Percentiles rank a stretch among this genome's conserved stretches.
Evolutionary conservation across 352 stramenopile genomes (phyloP).

Genomic region (Peronospora belbahrii): DNA sequence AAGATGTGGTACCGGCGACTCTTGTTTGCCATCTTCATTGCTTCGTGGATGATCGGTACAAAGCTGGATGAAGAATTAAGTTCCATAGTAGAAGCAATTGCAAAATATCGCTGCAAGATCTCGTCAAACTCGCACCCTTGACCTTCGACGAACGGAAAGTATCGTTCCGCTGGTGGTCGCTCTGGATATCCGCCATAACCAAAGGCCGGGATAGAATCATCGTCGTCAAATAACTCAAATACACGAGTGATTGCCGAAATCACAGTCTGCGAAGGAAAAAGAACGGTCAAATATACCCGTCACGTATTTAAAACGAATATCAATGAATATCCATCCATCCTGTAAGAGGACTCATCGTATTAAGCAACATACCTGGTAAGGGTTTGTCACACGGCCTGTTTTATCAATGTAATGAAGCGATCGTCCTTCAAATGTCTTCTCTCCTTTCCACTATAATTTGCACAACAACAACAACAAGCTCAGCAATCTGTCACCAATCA

Average conservation of each 20-base stretch:
- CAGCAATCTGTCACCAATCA: too few relatives aligned
- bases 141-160: constrained; percentile 45
- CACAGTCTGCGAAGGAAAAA: constrained; percentile 32
- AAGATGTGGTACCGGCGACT: constrained; percentile 66
- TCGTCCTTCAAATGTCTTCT: constrained; percentile 53
- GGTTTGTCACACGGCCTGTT: constrained; percentile 41
- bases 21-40: constrained; percentile 44
- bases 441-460: too few relatives aligned
- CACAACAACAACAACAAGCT: too few relatives aligned
- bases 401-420: constrained; percentile 63
- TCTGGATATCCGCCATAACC: constrained; percentile 50
- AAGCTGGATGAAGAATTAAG: constrained; percentile 62
- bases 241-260: constrained; percentile 71
- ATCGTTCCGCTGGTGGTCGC: constrained; percentile 17
- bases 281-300: too few relatives aligned
- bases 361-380: constrained; percentile 37
- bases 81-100: constrained; percentile 51
- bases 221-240: constrained; percentile 69
- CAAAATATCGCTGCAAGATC: constrained; percentile 56
- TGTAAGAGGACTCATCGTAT: neutral
- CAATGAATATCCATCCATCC: too few relatives aligned
- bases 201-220: constrained; percentile 66
- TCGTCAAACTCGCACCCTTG: constrained; percentile 41
- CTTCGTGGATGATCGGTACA: constrained; percentile 54
- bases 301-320: too few relatives aligned